Evolutionary conservation across 768 basidiomycete species (phyloP), one percentile per base, ranked within the genome.

Genomic region (Rhizopogon roseolus): DNA sequence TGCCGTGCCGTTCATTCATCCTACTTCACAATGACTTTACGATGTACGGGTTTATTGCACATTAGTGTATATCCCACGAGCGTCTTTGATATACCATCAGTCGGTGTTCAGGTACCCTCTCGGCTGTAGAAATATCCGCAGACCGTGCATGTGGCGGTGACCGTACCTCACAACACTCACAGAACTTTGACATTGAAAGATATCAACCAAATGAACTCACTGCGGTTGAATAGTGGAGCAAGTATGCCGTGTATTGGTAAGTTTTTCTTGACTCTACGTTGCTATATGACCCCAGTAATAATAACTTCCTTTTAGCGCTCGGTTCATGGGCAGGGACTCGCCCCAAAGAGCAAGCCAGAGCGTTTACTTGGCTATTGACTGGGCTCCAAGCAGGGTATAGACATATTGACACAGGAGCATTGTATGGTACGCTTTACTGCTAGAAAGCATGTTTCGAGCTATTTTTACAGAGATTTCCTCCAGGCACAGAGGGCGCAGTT

Each of bases 361-460:
- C 51, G 14, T n/a, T 36, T 34, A 2, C 46, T 17, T 39, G 49
- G 51, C 34, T 51, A 41, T 52, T 39, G 11, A 41, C 27, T 42
- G 40, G 16, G 41, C 50, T 53, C 17, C 37, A 78, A 72, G 68
- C 69, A 39, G 76, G 73, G 7, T 76, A 70, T 54, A 65, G 73
- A 28, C 76, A 77, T 46, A 66, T 76, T 36, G 75, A 78, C 52
- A 75, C 76, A 11, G 74, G 73, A 9, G 58, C 55, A 37, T 58
- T 55, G 0, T 77, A 77, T 54, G 49, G 73, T 67, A 48, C 52
- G 59, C 19, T 36, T 2, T 8, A 48, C 9, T 19, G n/a, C 10
- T 40, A 29, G 29, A 14, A 34, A 1, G 7, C 9, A 36, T 34
- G 8, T 22, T 22, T 48, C 14, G n/a, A 13, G 56, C 41, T 6